Evolutionary conservation across 2,329 filamentous ascomycete genomes (phyloP), one percentile per base, ranked within the genome.

Genomic region (Aschersonia sp.): DNA sequence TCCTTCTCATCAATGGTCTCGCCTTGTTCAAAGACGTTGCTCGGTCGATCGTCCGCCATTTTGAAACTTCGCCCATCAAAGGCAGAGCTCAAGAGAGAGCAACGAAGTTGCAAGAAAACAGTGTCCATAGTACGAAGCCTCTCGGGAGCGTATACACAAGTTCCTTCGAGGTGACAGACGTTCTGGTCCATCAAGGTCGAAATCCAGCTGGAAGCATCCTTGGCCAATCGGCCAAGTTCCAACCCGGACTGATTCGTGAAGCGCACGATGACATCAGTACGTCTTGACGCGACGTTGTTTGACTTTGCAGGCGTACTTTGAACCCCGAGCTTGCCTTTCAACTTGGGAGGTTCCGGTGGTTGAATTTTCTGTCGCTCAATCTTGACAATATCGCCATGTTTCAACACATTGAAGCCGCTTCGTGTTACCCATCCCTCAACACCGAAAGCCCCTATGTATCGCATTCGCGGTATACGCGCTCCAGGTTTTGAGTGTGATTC

Each of bases 391-490:
- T 97, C 90, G 12, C 85, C 87, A 57, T 94, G 85, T 54, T 80
- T 84, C 30, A 98, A 60, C 5, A 96, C 61, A 39, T 78, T 78
- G 4, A 67, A 68, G 0, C 90, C 90, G 61, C 87, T 96, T 56
- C 82, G 79, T 4, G 90, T 97, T 5, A 87, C 82, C 92, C 92
- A 98, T 5, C 83, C 92, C 47, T 84, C 87, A 5, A 86, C 88
- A 7, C 92, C 92, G 63, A 97, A 92, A 0, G 88, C 87, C 14
- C 92, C 92, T 51, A 97, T 77, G 57, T 97, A 98, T 57, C 92
- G 67, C 35, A 58, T 62, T 3, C 61, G 57, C 0, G 70, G 67
- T 47, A 68, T 65, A 5, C 51, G 56, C 30, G 52, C 54, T 37
- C 52, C 49, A 9, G 51, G 8, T 29, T 40, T 37, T 6, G 11